Percentiles rank a stretch among this genome's conserved stretches.
Conservation (phyloP, 2,329 filamentous ascomycete species). For the Fusarium scirpi region DNA sequence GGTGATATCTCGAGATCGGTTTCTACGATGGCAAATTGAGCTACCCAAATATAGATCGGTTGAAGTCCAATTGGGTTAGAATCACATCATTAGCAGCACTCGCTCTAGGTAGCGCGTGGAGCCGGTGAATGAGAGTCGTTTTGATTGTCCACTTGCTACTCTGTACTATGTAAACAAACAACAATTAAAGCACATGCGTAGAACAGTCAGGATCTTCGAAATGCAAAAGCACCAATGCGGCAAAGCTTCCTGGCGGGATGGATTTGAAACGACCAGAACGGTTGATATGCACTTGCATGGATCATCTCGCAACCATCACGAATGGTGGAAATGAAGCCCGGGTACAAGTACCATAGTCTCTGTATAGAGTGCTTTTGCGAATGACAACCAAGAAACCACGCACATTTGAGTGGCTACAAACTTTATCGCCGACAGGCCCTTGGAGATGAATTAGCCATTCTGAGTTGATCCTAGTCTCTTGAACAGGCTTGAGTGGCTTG, state of each 20-base stretch:
- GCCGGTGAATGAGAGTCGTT: constrained; percentile 9
- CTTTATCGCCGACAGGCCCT: constrained; percentile 12
- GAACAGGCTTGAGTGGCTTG: constrained; percentile 22
- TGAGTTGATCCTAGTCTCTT: neutral
- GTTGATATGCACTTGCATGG: constrained; percentile 7
- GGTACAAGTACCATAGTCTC: neutral
- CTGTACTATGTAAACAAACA: neutral
- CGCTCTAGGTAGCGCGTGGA: constrained; percentile 9
- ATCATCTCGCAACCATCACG: constrained; percentile 29
- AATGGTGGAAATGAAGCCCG: constrained; percentile 45
- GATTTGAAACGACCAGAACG: constrained; percentile 10
- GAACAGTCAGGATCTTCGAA: constrained; percentile 5
- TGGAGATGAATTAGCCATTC: constrained; percentile 7
- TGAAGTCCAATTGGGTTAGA: constrained; percentile 6
- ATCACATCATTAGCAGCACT: constrained; percentile 1
- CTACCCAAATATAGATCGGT: constrained; percentile 22
- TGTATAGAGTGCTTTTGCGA: constrained; percentile 13
- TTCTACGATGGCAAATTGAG: constrained; percentile 14
- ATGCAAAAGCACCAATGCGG: constrained; percentile 8
- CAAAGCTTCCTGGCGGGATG: constrained; percentile 1
- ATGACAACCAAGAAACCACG: neutral
- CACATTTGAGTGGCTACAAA: constrained; percentile 17
- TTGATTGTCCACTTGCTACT: constrained; percentile 7
- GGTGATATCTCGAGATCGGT: neutral
- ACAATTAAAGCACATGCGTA: neutral